Evolutionary conservation across 2,329 filamentous ascomycete species (phyloP), one percentile per base, ranked within the genome.

Genomic region (Fusarium beomiforme): DNA sequence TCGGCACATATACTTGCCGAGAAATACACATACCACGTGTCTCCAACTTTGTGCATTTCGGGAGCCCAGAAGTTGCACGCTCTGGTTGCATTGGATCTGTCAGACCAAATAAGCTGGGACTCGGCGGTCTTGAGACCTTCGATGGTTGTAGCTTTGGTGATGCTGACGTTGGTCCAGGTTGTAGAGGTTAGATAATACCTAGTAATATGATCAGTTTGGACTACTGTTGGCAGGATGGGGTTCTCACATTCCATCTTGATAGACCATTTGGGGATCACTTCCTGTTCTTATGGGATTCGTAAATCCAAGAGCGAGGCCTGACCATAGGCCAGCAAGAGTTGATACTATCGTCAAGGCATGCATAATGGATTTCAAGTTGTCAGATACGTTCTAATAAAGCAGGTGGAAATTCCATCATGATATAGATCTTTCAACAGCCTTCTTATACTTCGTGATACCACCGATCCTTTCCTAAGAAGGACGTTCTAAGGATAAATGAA

Each of bases 31-130:
- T 55, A 55, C 51, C 51, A 55, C 0, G 26, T 55, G 5, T 44
- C 51, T 16, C 21, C 54, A 4, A 57, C 7, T 37, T 51, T 57
- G 9, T 57, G 54, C 54, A 57, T 51, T 9, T 57, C 54, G 3
- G 54, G 54, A 8, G 54, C 43, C 54, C 54, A 57, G n/a, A 57
- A 57, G n/a, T 57, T 57, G 13, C 54, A 57, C 2, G 43, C 43
- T 3, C 54, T 50, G 14, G 43, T 57, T 6, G 31, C 31, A 51
- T 51, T 37, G n/a, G 54, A 57, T 5, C 43, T 55, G 4, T 55
- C 51, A 9, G 51, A 55, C 51, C 51, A 55, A 6, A 55, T 55
- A 2, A 55, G 36, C 0, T 43, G 43, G 6, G 54, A 51, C 24
- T 57, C 54, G 4, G 54, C 54, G 6, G 54, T 39, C 43, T 57